phyloP scores from a whole-genome alignment of 805 yeast species.

The Zygoascus flipseniorum region DNA sequence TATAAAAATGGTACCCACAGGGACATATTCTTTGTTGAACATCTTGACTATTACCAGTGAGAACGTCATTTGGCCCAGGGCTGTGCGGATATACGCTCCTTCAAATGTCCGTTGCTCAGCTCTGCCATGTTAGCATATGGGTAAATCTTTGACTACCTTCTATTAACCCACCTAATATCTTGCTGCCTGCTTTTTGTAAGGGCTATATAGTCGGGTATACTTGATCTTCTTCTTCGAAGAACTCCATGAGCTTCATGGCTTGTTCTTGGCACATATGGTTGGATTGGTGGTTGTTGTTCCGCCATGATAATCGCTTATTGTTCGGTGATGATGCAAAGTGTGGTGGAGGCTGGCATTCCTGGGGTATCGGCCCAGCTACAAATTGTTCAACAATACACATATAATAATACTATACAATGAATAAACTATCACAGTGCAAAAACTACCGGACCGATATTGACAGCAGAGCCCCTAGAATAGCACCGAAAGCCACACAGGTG shows the following conservation, averaged over 20 bases:
- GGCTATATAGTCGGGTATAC: constrained; percentile 4
- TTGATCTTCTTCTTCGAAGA: neutral
- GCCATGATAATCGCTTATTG: neutral
- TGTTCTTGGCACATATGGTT: neutral
- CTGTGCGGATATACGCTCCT: constrained; percentile 72
- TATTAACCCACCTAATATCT: constrained; percentile 7
- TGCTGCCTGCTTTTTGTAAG: constrained; percentile 4
- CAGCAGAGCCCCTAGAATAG: no score
- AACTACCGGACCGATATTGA: no score
- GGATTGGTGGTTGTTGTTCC: neutral
- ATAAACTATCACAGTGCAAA: no score
- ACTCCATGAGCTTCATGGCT: neutral
- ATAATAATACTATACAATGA: no score
- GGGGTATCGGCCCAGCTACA: no score
- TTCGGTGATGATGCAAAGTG: neutral
- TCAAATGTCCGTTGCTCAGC: constrained; percentile 81
- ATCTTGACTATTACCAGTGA: constrained; percentile 56
- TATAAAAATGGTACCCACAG: constrained; percentile 59
- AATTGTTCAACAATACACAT: no score
- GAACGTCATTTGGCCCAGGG: constrained; percentile 60
- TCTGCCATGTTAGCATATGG: neutral
- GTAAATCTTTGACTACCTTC: neutral
- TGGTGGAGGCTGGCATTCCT: neutral
- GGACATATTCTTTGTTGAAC: constrained; percentile 54
- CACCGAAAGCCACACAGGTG: no score